Percentiles rank a stretch among this genome's conserved stretches.
Evolutionary conservation across 106 monocot species (phyloP).

Genomic region (Dendrobium chrysotoxum): DNA sequence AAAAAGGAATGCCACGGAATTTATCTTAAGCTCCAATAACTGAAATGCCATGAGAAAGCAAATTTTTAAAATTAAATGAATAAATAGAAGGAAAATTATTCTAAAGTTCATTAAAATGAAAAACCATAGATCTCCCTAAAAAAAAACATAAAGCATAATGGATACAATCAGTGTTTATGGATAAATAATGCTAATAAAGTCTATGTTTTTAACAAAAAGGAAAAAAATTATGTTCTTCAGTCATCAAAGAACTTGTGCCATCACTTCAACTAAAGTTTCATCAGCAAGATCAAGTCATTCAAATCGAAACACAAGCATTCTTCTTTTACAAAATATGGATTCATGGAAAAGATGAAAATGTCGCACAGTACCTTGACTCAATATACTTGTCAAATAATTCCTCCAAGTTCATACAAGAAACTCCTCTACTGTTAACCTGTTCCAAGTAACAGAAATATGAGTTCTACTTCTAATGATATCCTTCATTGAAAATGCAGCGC

Average conservation of each 20-base stretch:
- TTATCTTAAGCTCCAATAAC: not conserved
- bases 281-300: not conserved
- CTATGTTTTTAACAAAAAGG: not conserved
- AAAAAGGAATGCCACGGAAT: not conserved
- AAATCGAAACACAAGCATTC: not conserved
- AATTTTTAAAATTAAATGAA: not conserved
- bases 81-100: not conserved
- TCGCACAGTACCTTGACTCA: not conserved
- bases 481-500: not conserved
- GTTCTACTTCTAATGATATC: not conserved
- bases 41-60: not conserved
- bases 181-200: not conserved
- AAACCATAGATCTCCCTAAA: not conserved
- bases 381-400: not conserved
- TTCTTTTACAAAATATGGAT: not conserved
- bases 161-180: no score
- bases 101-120: not conserved
- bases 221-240: not conserved
- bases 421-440: constrained; percentile 2
- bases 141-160: not conserved
- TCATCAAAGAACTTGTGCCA: not conserved
- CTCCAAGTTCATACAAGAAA: constrained; percentile 8
- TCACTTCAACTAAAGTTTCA: not conserved
- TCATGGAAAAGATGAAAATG: not conserved
- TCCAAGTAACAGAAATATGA: not conserved